Base-by-base conservation (phyloP, 176 grass and related monocot genomes). In the Luzula sylvatica region DNA sequence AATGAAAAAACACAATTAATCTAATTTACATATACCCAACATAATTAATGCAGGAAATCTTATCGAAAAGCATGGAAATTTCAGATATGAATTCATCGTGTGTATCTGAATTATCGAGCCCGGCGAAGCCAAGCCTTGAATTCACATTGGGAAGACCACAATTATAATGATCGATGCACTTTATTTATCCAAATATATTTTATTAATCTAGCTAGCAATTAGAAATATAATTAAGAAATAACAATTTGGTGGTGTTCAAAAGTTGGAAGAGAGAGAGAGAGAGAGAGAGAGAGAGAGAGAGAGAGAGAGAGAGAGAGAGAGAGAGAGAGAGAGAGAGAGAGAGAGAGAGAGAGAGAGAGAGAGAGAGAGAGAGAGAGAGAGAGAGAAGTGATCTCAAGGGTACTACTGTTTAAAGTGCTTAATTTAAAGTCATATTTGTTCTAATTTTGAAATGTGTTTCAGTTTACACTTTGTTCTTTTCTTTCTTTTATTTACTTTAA, bases 111-210 rank as follows among this genome's bases (percentile, higher is more conserved):
- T 69, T 71, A 44, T 65, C 68, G 0, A 77, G 73, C 11, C 73
- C 46, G 1, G 52, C 24, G 18, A 56, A 75, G 54, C 79, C 73
- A 7, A 83, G 68, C 40, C 79, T 83, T n/a, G 79, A 83, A 65
- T 83, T 83, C 42, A 83, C 79, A 19, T 32, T 83, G 22, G 79
- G 79, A 58, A 61, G 60, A 16, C 30, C 60, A 12, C 43, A 3
- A 42, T 64, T 42, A 64, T 29, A 64, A 46, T 63, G 8, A 22
- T 63, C 20, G 4, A 46, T 46, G 17, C 19, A 27, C 26, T 30
- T 22, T 15, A 22, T 30, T n/a, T 23, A 60, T 61, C 17, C 28
- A 56, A 35, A 26, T n/a, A n/a, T n/a, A n/a, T n/a, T n/a, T n/a
- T 7, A 64, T 50, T 64, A 64, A 41, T 50, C 5, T 64, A 32